These are phyloP conservation scores for Fraxinus floribunda DNA, from an alignment of 305 asterid species.

Conservation along the genomic window DNA sequence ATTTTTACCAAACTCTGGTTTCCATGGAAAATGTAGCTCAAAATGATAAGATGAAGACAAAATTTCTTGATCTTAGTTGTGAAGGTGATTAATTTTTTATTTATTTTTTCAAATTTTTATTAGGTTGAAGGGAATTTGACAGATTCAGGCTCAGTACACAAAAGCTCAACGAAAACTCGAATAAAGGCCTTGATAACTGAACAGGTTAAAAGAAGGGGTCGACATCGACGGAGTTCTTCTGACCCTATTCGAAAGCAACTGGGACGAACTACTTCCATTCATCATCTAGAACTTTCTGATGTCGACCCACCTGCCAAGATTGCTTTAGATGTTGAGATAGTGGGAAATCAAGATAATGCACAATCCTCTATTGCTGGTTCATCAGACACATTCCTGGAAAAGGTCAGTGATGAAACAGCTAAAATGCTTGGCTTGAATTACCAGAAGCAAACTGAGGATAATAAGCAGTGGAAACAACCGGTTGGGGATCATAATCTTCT, in stretches of 20 bases:
- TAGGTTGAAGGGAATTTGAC: conserved; percentile 39
- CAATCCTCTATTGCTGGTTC: conserved; percentile 28
- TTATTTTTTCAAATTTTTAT: background rate
- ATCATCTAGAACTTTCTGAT: conserved; percentile 24
- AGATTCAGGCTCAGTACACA: conserved; percentile 36
- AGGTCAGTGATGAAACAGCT: conserved; percentile 6
- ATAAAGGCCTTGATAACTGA: conserved; percentile 57
- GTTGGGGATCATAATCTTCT: conserved; percentile 50
- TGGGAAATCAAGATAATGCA: conserved; percentile 10
- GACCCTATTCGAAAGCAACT: conserved; percentile 36
- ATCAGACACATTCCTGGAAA: conserved; percentile 26
- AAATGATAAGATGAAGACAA: background rate
- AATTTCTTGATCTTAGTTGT: background rate
- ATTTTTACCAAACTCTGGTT: background rate
- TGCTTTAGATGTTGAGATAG: background rate
- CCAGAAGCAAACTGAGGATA: conserved; percentile 45
- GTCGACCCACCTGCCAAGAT: background rate
- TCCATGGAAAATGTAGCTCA: background rate
- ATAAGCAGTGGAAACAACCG: conserved; percentile 24
- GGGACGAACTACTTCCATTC: conserved; percentile 25
- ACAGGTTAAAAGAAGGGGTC: conserved; percentile 49
- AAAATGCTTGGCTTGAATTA: conserved; percentile 29
- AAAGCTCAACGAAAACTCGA: conserved; percentile 62
- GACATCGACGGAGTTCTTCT: conserved; percentile 58
- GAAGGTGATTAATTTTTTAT: background rate